phyloP scores from a whole-genome alignment of 441 rosid genomes.

The Isatis lusitanica region DNA sequence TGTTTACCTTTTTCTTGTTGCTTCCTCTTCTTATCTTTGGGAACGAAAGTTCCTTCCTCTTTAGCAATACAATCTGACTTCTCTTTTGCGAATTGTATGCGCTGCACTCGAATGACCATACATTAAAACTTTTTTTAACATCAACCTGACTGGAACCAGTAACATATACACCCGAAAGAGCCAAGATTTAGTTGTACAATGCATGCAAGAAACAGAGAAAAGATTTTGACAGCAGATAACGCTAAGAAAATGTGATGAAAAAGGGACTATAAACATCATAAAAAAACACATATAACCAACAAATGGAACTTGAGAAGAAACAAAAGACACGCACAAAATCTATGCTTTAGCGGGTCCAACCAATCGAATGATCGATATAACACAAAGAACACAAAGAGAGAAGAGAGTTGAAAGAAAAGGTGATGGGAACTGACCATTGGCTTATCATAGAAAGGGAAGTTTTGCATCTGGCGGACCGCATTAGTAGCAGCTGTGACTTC shows the following conservation, averaged over 20 bases:
- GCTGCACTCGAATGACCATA: constrained; percentile 48
- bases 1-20: constrained; percentile 77
- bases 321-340: neutral
- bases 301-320: neutral
- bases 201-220: neutral
- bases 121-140: neutral
- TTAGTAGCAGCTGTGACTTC: constrained; percentile 91
- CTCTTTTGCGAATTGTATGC: constrained; percentile 84
- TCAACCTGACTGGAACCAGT: neutral
- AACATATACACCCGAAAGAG: constrained; percentile 3
- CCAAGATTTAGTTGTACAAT: neutral
- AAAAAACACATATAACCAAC: neutral
- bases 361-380: neutral
- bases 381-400: neutral
- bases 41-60: constrained; percentile 77
- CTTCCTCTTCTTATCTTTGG: constrained; percentile 86
- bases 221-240: neutral
- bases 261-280: neutral
- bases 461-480: constrained; percentile 97
- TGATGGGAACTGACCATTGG: constrained; percentile 68
- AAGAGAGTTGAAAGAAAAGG: neutral
- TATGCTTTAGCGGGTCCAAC: neutral
- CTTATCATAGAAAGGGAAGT: constrained; percentile 92
- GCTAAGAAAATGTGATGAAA: neutral
- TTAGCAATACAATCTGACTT: constrained; percentile 87